Base-by-base conservation (phyloP, 495 filamentous ascomycete species). In the Pyrenula aspistea region DNA sequence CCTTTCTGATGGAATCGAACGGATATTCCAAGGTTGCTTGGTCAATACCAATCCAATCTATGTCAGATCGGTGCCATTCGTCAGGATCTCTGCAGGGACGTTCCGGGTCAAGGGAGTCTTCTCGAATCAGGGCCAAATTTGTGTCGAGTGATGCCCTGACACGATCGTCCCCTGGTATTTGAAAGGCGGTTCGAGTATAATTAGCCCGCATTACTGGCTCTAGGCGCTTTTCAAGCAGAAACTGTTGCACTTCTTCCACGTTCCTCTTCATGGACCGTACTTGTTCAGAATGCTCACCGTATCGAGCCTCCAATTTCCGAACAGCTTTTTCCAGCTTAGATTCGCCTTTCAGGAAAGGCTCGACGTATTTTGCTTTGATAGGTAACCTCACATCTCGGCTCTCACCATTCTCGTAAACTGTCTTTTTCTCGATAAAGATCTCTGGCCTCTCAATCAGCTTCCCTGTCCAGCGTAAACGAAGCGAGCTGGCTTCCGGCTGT, bases 131-230 rank as follows among this genome's bases (percentile, higher is more conserved):
- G 25, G 88, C 91, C 20, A 97, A 78, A 60, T 95, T 82, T 0
- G 91, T 97, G 66, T 98, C 93, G 55, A 98, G 85, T 0, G 88
- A 90, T 58, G 96, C 88, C 42, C 94, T 81, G 25, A 98, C 85
- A 24, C 90, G 84, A 67, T 93, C 83, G 67, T 97, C 90, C 2
- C 88, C 85, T 12, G 93, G 93, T 51, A 96, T 95, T 65, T 98
- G 92, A 76, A 96, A 98, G 2, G 93, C 93, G 0, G 91, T 95
- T 48, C 94, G 86, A 12, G 83, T 89, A 66, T 97, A 97, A 68
- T 93, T 94, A 53, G 93, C 94, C 21, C 93, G 83, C 42, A 97
- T 70, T 57, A 95, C 80, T 3, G 93, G 93, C 67, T 91, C 80
- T 36, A 98, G 77, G 56, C 87, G 78, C 62, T 87, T 77, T 25